Conservation (phyloP, 139 green algal species). For the Tetradesmus obliquus region DNA sequence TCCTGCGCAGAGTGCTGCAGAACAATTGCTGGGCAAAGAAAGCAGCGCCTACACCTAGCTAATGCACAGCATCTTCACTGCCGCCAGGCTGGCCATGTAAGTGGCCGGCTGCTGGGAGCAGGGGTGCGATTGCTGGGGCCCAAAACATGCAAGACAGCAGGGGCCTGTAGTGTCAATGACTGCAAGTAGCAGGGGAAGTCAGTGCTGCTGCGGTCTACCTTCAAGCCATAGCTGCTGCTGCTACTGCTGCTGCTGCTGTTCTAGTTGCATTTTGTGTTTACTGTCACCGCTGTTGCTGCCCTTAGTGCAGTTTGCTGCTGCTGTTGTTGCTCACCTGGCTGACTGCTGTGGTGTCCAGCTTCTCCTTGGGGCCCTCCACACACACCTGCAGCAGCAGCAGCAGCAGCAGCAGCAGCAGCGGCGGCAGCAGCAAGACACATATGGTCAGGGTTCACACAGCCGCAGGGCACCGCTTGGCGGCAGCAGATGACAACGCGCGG, state of each 20-base stretch:
- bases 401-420: conserved; percentile 12
- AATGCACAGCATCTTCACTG: conserved; percentile 92
- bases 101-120: conserved; percentile 92
- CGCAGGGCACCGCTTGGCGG: background rate
- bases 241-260: background rate
- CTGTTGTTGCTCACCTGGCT: conserved; percentile 51
- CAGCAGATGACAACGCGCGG: background rate
- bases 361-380: conserved; percentile 93
- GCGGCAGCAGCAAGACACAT: background rate
- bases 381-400: conserved; percentile 56
- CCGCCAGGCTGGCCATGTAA: conserved; percentile 95
- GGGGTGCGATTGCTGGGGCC: too few relatives aligned
- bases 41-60: conserved; percentile 83
- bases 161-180: too few relatives aligned
- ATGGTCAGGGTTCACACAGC: background rate
- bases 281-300: background rate
- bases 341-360: conserved; percentile 95
- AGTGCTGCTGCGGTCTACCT: background rate
- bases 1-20: too few relatives aligned
- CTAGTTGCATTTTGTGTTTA: background rate
- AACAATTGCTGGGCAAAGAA: too few relatives aligned
- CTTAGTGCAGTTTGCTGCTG: background rate
- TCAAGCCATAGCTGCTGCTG: background rate
- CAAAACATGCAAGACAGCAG: too few relatives aligned
- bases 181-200: too few relatives aligned